These are phyloP conservation scores for Aquilaria yunnanensis DNA, from an alignment of 345 rosid genomes.

Conservation along the genomic window DNA sequence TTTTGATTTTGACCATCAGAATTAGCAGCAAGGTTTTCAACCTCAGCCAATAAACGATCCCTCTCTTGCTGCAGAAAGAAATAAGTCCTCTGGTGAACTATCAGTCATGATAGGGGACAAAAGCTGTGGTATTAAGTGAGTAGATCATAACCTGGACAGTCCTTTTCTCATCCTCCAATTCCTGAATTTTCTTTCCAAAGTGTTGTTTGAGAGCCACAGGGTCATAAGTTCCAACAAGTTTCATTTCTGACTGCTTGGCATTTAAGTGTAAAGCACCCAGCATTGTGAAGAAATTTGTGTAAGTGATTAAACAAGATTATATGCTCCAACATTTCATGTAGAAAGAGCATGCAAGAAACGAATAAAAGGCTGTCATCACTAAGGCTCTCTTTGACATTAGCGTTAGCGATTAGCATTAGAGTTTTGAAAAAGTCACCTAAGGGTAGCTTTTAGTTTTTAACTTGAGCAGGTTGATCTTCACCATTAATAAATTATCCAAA, in stretches of 20 bases:
- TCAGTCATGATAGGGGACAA: neutral
- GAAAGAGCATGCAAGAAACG: too few species aligned
- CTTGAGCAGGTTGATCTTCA: too few species aligned
- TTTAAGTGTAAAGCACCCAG: too few species aligned
- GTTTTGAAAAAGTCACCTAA: too few species aligned
- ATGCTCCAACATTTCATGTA: neutral
- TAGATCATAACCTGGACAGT: constrained; percentile 61
- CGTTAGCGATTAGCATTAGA: too few species aligned
- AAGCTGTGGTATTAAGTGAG: neutral
- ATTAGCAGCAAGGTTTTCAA: constrained; percentile 71
- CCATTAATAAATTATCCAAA: too few species aligned
- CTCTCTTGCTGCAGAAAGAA: constrained; percentile 75
- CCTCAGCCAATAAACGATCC: constrained; percentile 74
- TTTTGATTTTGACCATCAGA: constrained; percentile 88
- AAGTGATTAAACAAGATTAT: too few species aligned
- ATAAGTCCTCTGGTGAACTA: constrained; percentile 6
- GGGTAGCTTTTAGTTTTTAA: too few species aligned
- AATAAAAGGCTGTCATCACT: too few species aligned
- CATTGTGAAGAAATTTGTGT: too few species aligned
- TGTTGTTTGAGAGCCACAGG: constrained; percentile 79
- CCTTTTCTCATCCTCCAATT: constrained; percentile 86
- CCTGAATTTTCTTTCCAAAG: constrained; percentile 89
- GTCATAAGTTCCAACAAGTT: constrained; percentile 73
- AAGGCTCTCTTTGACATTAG: too few species aligned
- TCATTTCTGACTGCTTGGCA: constrained; percentile 81